A percentile compares a stretch with the other conserved stretches of the same genome.
These are phyloP conservation scores for Sherardia arvensis DNA, from an alignment of 257 asterid genomes.

Conservation along the genomic window DNA sequence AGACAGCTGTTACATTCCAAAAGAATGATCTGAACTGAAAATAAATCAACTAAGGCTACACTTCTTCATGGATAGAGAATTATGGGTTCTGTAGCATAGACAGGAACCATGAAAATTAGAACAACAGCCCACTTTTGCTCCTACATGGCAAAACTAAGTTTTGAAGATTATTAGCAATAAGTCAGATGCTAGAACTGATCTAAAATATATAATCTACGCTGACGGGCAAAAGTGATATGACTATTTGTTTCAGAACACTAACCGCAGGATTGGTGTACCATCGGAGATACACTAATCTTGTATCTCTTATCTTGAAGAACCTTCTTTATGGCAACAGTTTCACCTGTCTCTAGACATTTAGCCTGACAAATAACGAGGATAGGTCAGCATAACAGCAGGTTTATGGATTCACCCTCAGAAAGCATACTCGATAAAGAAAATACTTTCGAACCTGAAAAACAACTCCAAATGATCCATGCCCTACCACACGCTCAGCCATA, in stretches of 20 bases:
- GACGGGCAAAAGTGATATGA: not conserved
- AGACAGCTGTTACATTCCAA: no score
- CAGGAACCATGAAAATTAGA: conserved; percentile 84
- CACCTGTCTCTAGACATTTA: conserved; percentile 88
- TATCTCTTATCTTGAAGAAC: no score
- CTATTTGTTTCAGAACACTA: conserved; percentile 19
- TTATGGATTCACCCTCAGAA: not conserved
- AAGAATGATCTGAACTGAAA: conserved; percentile 1
- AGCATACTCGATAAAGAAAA: not conserved
- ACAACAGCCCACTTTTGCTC: conserved; percentile 96
- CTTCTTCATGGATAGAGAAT: conserved; percentile 17
- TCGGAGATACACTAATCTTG: no score
- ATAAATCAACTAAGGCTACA: conserved; percentile 1
- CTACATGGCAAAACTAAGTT: conserved; percentile 27
- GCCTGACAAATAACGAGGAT: conserved; percentile 52
- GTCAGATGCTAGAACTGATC: not conserved
- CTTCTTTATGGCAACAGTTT: conserved; percentile 90
- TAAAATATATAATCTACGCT: not conserved
- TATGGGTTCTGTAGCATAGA: conserved; percentile 81
- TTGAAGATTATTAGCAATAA: not conserved
- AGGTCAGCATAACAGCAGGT: conserved; percentile 9
- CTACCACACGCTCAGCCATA: conserved; percentile 91
- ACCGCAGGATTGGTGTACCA: conserved; percentile 74
- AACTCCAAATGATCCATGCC: conserved; percentile 91
- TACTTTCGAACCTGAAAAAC: conserved; percentile 64